These are phyloP conservation scores for Cytauxzoon felis DNA, from an alignment of 169 alveolate species.

Conservation along the genomic window DNA sequence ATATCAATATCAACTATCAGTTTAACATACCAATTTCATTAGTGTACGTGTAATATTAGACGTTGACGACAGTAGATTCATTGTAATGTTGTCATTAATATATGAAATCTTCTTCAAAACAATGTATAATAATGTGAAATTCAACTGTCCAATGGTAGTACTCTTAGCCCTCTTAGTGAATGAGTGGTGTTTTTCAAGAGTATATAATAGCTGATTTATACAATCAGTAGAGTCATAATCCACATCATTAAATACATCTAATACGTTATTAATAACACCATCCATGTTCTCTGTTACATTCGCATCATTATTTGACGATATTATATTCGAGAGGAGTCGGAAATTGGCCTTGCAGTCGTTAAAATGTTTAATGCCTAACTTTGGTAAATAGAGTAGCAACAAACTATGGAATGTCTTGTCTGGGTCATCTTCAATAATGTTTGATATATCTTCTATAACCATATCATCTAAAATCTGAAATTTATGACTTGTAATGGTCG, in stretches of 20 bases:
- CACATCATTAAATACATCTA: constrained; percentile 16
- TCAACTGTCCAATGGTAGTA: constrained; percentile 13
- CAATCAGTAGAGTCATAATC: constrained; percentile 20
- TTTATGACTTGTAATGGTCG: background rate
- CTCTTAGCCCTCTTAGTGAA: background rate
- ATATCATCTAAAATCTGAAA: constrained; percentile 1
- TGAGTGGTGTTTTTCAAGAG: constrained; percentile 7
- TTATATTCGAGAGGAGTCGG: background rate
- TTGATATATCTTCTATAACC: background rate
- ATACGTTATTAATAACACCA: background rate
- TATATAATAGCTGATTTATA: constrained; percentile 7
- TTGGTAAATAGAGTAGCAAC: constrained; percentile 41
- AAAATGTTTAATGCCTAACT: constrained; percentile 14
- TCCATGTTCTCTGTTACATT: background rate
- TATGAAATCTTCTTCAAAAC: constrained; percentile 24
- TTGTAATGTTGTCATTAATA: constrained; percentile 18
- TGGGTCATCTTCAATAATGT: background rate
- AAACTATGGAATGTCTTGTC: constrained; percentile 44
- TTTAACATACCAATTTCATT: constrained; percentile 29
- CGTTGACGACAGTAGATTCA: constrained; percentile 24
- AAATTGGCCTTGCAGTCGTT: constrained; percentile 24
- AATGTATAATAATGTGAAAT: constrained; percentile 8
- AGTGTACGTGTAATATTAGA: constrained; percentile 33
- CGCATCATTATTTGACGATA: background rate
- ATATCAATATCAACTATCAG: too few species aligned